These are phyloP conservation scores for Meyerozyma athensensis DNA, from an alignment of 1,139 yeast genomes.

Conservation along the genomic window DNA sequence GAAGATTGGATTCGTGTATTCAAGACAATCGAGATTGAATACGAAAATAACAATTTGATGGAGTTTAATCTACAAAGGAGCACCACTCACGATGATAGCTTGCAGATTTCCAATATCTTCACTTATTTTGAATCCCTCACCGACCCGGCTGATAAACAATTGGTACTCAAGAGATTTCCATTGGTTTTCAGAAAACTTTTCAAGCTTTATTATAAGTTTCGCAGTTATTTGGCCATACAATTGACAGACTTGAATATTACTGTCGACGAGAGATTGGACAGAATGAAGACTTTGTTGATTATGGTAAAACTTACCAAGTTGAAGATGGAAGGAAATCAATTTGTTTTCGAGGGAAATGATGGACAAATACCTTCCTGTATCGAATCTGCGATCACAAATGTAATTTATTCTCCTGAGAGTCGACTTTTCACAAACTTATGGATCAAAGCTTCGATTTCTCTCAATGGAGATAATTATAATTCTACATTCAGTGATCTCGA, in stretches of 20 bases:
- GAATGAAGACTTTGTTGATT: constrained; percentile 67
- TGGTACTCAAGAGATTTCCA: constrained; percentile 57
- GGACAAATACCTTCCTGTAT: constrained; percentile 75
- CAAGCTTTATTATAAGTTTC: constrained; percentile 63
- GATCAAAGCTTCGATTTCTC: constrained; percentile 47
- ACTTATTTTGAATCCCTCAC: constrained; percentile 59
- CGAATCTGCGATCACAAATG: constrained; percentile 75
- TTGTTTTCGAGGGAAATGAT: constrained; percentile 41
- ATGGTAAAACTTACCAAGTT: constrained; percentile 63
- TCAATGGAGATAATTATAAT: constrained; percentile 18
- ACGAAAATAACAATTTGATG: constrained; percentile 50
- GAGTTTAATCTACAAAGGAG: constrained; percentile 46
- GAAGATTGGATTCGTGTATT: constrained; percentile 79
- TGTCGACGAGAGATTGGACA: constrained; percentile 56
- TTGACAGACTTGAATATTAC: constrained; percentile 56
- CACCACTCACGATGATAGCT: constrained; percentile 46
- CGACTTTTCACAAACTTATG: constrained; percentile 64
- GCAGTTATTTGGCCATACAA: constrained; percentile 60
- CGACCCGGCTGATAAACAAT: constrained; percentile 36
- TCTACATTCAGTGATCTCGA: constrained; percentile 25
- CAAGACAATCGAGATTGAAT: constrained; percentile 69
- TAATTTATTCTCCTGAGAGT: constrained; percentile 76
- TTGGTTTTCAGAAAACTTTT: constrained; percentile 63
- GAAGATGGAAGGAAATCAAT: constrained; percentile 66
- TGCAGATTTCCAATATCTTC: constrained; percentile 67